phyloP scores from a whole-genome alignment of 495 filamentous ascomycete genomes.

The Letharia columbiana region DNA sequence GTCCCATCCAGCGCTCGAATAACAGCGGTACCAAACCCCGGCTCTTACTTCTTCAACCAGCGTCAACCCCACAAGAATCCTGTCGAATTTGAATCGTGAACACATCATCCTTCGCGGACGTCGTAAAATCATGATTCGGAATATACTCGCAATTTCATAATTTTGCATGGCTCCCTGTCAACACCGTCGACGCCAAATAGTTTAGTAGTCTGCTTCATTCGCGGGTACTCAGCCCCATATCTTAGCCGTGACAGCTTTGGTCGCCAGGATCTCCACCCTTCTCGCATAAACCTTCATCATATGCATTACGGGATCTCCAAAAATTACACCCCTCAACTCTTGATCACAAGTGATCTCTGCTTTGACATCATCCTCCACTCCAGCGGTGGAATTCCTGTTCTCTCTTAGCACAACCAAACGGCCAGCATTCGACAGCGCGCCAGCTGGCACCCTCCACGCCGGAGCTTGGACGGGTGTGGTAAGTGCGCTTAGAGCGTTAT shows the following conservation, averaged over 20 bases:
- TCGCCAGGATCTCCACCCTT: slow-evolving; percentile 58
- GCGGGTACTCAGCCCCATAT: slow-evolving; percentile 13
- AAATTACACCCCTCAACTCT: slow-evolving; percentile 55
- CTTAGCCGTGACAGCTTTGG: slow-evolving; percentile 51
- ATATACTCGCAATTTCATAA: neutral
- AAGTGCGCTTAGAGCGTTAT: slow-evolving; percentile 7
- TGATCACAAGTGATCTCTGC: slow-evolving; percentile 58
- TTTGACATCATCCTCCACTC: slow-evolving; percentile 43
- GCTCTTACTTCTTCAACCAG: neutral
- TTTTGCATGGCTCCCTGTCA: neutral
- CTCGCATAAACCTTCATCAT: slow-evolving; percentile 66
- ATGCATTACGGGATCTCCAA: slow-evolving; percentile 73
- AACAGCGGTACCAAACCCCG: neutral
- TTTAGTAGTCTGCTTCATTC: neutral
- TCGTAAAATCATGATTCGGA: neutral
- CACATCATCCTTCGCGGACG: neutral
- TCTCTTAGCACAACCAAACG: slow-evolving; percentile 53
- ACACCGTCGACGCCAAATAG: neutral
- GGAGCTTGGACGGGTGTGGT: slow-evolving; percentile 22
- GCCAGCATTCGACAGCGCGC: slow-evolving; percentile 57
- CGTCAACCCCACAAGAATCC: neutral
- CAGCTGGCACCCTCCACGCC: slow-evolving; percentile 55
- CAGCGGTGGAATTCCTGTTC: slow-evolving; percentile 22
- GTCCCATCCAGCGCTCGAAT: neutral
- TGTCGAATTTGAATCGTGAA: neutral